phyloP scores from a whole-genome alignment of 2,329 filamentous ascomycete genomes.

The Plectosphaerella cucumerina region DNA sequence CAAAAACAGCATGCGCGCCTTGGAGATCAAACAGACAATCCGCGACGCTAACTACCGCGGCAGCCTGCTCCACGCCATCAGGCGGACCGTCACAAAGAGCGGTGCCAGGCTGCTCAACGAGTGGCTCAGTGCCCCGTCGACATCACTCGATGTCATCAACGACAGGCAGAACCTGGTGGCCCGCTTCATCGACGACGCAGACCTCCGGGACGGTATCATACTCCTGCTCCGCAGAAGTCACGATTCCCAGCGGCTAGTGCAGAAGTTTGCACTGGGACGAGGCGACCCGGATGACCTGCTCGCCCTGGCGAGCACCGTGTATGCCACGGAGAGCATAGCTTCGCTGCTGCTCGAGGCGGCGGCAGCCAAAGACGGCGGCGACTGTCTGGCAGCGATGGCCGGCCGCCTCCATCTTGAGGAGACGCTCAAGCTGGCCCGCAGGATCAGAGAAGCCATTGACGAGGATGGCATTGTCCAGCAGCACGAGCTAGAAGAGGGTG shows the following conservation, averaged over 20 bases:
- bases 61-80: conserved; percentile 84
- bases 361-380: conserved; percentile 9
- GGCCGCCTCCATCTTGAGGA: conserved; percentile 61
- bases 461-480: conserved; percentile 84
- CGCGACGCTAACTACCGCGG: conserved; percentile 75
- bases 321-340: conserved; percentile 65
- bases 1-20: conserved; percentile 80
- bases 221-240: conserved; percentile 69
- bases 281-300: conserved; percentile 92
- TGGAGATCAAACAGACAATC: conserved; percentile 86
- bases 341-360: conserved; percentile 31
- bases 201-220: conserved; percentile 66
- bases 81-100: conserved; percentile 86
- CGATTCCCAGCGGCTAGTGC: conserved; percentile 84
- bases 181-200: conserved; percentile 61
- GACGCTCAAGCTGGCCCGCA: conserved; percentile 63
- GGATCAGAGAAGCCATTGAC: conserved; percentile 78
- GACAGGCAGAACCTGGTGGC: conserved; percentile 77
- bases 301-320: conserved; percentile 75
- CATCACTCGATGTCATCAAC: conserved; percentile 76
- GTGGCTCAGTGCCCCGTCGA: conserved; percentile 86
- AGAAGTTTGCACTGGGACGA: conserved; percentile 88
- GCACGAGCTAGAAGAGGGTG: conserved; percentile 71
- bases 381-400: conserved; percentile 41
- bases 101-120: conserved; percentile 80